Evolutionary conservation across 2,329 filamentous ascomycete genomes (phyloP).

Genomic region (Fusarium xylarioides): DNA sequence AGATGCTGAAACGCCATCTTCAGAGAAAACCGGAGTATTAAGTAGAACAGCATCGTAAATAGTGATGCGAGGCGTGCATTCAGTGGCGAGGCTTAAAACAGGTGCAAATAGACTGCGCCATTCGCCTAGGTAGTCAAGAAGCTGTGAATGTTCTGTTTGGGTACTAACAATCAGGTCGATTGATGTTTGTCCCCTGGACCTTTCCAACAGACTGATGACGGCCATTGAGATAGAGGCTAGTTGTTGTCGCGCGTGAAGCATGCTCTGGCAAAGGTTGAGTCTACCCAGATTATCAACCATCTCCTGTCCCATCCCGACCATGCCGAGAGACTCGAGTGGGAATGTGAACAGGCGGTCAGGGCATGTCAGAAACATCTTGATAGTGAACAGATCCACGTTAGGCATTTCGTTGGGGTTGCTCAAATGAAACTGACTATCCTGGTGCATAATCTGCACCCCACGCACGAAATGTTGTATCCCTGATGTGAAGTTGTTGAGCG

Average conservation of each 20-base stretch:
- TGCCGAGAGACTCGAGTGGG: rapidly evolving
- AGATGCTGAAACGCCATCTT: too few relatives aligned
- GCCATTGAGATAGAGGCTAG: background rate
- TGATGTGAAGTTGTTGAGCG: background rate
- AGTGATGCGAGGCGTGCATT: background rate
- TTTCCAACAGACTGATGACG: background rate
- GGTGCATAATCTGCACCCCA: background rate
- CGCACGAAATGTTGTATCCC: background rate
- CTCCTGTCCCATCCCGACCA: rapidly evolving
- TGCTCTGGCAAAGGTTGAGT: background rate
- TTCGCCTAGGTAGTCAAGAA: rapidly evolving
- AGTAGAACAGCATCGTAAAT: background rate
- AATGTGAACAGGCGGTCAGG: background rate
- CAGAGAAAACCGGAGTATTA: too few relatives aligned
- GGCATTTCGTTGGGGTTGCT: background rate
- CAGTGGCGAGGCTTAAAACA: background rate
- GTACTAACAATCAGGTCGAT: rapidly evolving
- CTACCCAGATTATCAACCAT: too few relatives aligned
- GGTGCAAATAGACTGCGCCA: background rate
- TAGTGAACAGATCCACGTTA: background rate
- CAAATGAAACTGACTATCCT: background rate
- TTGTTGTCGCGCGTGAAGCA: background rate
- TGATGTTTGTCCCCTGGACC: background rate
- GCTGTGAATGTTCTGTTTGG: background rate
- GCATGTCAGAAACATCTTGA: background rate